These are phyloP conservation scores for Ilex asprella DNA, from an alignment of 257 asterid species.

Conservation along the genomic window DNA sequence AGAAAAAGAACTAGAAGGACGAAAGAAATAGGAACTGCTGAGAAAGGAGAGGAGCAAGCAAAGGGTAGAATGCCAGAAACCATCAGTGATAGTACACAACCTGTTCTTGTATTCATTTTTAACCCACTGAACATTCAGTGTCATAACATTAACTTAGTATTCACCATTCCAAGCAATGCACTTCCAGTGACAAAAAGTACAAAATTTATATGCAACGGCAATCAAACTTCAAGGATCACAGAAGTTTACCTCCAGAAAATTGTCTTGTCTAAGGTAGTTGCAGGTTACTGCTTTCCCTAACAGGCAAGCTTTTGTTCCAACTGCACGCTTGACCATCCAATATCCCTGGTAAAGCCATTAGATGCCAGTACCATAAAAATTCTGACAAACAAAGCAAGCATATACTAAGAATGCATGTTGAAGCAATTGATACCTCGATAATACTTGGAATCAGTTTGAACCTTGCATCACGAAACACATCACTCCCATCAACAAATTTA, in stretches of 20 bases:
- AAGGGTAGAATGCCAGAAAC: too few relatives aligned
- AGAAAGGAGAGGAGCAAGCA: too few relatives aligned
- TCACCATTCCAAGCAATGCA: too few relatives aligned
- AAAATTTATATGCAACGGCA: background rate
- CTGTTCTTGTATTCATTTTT: too few relatives aligned
- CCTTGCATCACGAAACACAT: constrained; percentile 85
- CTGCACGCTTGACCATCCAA: constrained; percentile 99
- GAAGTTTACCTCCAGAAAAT: constrained; percentile 86
- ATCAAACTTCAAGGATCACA: background rate
- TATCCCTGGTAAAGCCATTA: constrained; percentile 50
- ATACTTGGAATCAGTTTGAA: constrained; percentile 98
- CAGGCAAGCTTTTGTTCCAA: constrained; percentile 95
- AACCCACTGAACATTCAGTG: too few relatives aligned
- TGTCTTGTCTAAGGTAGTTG: constrained; percentile 85
- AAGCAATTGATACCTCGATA: constrained; percentile 52
- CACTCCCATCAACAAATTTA: constrained; percentile 79
- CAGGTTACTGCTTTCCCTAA: constrained; percentile 96
- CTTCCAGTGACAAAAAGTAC: too few relatives aligned
- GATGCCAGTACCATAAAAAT: background rate
- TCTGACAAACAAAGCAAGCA: too few relatives aligned
- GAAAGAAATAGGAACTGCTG: too few relatives aligned
- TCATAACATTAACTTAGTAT: too few relatives aligned
- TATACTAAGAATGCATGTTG: background rate
- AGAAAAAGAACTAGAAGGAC: too few relatives aligned
- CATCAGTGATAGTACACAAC: too few relatives aligned